Base-by-base conservation (phyloP, 805 yeast genomes). In the Citeromyces matritensis region DNA sequence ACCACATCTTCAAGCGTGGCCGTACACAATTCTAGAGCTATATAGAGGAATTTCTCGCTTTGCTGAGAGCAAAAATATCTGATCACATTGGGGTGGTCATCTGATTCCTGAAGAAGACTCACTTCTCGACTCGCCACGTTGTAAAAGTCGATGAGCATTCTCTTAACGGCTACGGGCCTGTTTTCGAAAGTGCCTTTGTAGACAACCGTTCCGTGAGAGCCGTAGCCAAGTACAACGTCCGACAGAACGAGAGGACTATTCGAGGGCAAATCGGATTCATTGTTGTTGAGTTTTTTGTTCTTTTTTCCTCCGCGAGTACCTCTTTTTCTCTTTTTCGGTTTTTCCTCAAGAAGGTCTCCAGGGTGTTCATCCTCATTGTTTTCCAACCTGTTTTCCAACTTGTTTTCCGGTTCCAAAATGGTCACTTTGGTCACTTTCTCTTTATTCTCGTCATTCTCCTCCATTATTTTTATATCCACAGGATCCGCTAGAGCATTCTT, bases 131-230 rank as follows among this genome's bases (percentile, higher is more conserved):
- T 76, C 2, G 97, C 97, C 35, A 88, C 72, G 45, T 91, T 96
- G 51, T 81, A 88, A 46, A 86, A 91, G 48, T 86, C 95, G 24
- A 86, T 63, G 33, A 91, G 58, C 94, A 91, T 82, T 43, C 97
- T 59, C 50, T 91, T 91, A 5, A 91, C 93, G 0, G 98, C 98
- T 5, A 91, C 98, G 1, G 94, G 95, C 35, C 98, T 65, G 41
- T 73, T 77, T 47, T 88, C 95, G 55, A 86, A 91, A 4, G 71
- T 67, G 1, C 98, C 98, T 47, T 77, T 73, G 47, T 73, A 84
- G 1, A 91, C 98, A 19, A 88, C 84, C 0, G 98, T 91, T 17
- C 98, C 98, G 42, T 86, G 95, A 1, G 95, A 83, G 1, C 98
- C 98, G 49, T 83, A 84, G 1, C 98, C 98, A 31, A 91, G 55